These are phyloP conservation scores for Canariomyces notabilis DNA, from an alignment of 2,329 filamentous ascomycete genomes.

Conservation along the genomic window DNA sequence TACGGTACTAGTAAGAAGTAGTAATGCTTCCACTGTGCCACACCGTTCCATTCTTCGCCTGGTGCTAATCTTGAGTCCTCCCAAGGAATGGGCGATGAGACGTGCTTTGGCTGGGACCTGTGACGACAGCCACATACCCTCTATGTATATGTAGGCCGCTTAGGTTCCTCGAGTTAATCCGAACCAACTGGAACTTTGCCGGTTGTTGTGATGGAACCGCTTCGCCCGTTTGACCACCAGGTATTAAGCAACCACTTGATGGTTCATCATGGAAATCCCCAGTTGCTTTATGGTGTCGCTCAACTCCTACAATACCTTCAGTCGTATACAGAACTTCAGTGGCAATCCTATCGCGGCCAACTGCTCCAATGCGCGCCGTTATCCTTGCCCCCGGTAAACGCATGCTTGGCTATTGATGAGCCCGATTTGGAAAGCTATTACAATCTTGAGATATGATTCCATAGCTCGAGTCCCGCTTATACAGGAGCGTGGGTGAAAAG, in stretches of 20 bases:
- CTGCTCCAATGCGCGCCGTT: not conserved
- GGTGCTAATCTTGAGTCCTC: too few species aligned
- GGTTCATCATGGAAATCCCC: not conserved
- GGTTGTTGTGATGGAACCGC: too few species aligned
- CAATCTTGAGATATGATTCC: not conserved
- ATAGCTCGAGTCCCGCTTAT: slow-evolving; percentile 22
- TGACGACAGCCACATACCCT: too few species aligned
- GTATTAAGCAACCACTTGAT: not conserved
- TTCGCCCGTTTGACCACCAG: too few species aligned
- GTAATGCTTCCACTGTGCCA: too few species aligned
- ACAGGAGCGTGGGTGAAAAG: slow-evolving; percentile 63
- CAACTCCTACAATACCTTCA: slow-evolving; percentile 1
- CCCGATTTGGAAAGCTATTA: not conserved
- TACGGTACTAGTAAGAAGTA: too few species aligned
- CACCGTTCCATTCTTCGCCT: too few species aligned
- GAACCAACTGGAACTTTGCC: too few species aligned
- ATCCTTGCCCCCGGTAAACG: not conserved
- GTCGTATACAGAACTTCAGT: not conserved
- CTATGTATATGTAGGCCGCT: too few species aligned
- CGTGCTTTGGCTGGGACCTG: too few species aligned
- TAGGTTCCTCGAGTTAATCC: too few species aligned
- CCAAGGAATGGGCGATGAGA: too few species aligned
- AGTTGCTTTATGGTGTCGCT: not conserved
- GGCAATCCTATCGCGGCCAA: not conserved
- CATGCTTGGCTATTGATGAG: not conserved